phyloP scores from a whole-genome alignment of 2,329 filamentous ascomycete species.

The Hypoxylon sp. region DNA sequence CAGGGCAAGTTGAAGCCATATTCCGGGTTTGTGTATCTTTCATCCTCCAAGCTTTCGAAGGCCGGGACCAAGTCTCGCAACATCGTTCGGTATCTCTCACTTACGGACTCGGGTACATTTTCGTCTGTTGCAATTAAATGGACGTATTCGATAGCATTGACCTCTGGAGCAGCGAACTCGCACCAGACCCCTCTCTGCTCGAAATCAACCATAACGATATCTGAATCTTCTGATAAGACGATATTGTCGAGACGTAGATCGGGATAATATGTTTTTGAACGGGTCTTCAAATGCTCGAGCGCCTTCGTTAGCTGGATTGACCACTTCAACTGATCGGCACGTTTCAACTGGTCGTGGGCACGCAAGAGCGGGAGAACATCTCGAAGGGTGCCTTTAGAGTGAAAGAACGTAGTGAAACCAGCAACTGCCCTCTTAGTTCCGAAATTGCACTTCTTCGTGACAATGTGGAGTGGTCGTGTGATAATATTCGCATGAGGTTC shows the following conservation, averaged over 20 bases:
- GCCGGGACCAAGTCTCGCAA: constrained; percentile 63
- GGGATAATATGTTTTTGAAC: constrained; percentile 67
- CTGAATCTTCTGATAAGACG: constrained; percentile 63
- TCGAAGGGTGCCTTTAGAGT: constrained; percentile 68
- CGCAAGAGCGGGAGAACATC: constrained; percentile 68
- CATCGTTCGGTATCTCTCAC: constrained; percentile 59
- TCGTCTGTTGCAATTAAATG: constrained; percentile 68
- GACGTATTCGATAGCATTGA: constrained; percentile 72
- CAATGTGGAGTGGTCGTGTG: constrained; percentile 65
- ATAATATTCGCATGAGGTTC: constrained; percentile 69
- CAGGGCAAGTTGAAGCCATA: constrained; percentile 70
- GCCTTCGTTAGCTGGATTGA: constrained; percentile 67
- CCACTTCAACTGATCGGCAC: constrained; percentile 67
- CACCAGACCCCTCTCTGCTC: constrained; percentile 76
- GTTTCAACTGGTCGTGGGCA: constrained; percentile 61
- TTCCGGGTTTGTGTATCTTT: constrained; percentile 64
- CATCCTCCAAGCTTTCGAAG: constrained; percentile 61
- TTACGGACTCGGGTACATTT: constrained; percentile 59
- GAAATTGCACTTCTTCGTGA: constrained; percentile 70
- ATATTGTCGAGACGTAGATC: constrained; percentile 74
- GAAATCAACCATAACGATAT: constrained; percentile 72
- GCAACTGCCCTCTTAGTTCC: constrained; percentile 69
- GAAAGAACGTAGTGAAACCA: constrained; percentile 71
- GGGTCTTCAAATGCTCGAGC: constrained; percentile 64
- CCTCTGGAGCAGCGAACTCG: constrained; percentile 72